Percentiles rank a stretch among this genome's conserved stretches.
Conservation (phyloP, 441 rosid genomes). For the Gossypium schwendimanii region DNA sequence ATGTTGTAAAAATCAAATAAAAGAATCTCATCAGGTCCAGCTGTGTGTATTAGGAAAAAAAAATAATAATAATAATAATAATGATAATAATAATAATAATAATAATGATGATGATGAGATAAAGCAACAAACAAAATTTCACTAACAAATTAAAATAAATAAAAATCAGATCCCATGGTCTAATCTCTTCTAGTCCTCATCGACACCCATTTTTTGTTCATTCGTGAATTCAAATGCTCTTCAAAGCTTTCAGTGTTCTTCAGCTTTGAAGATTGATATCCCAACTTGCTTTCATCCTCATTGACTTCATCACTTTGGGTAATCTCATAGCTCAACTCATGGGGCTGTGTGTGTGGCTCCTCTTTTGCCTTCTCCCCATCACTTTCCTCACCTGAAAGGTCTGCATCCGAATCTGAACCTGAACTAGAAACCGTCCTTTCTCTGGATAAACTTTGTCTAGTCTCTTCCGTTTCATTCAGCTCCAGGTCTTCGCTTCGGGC, state of each 20-base stretch:
- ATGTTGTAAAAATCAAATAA: too few species aligned
- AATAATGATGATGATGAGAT: too few species aligned
- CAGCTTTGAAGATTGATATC: constrained; percentile 6
- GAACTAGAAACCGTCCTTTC: constrained; percentile 8
- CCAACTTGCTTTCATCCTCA: constrained; percentile 10
- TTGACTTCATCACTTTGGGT: not conserved
- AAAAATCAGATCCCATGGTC: not conserved
- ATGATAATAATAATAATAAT: too few species aligned
- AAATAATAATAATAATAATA: too few species aligned
- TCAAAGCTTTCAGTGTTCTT: not conserved
- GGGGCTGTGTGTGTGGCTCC: not conserved
- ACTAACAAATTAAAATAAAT: not conserved
- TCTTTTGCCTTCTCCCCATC: not conserved
- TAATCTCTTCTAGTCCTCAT: constrained; percentile 19
- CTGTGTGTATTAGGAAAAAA: too few species aligned
- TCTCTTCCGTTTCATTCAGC: constrained; percentile 8
- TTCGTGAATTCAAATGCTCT: constrained; percentile 7
- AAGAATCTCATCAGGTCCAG: too few species aligned
- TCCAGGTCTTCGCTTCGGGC: not conserved
- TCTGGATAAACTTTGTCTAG: not conserved
- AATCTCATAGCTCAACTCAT: constrained; percentile 5
- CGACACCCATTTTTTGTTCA: constrained; percentile 17
- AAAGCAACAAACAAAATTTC: not conserved
- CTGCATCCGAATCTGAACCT: constrained; percentile 12
- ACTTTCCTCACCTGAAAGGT: not conserved